Percentiles rank a stretch among this genome's conserved stretches.
Conservation (phyloP, 176 grass and related monocot species). For the Raddia guianensis region DNA sequence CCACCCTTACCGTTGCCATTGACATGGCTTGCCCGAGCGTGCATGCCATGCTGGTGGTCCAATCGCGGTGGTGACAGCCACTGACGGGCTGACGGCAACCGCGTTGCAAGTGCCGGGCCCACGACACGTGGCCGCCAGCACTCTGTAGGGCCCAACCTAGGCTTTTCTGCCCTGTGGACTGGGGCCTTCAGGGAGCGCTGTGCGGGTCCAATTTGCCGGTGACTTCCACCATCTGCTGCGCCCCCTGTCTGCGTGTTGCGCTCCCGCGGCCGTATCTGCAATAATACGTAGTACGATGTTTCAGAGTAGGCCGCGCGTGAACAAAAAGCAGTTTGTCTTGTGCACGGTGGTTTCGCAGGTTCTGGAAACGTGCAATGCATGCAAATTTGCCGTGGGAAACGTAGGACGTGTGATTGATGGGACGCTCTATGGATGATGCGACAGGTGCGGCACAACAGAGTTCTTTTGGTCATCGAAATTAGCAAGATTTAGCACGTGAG, state of each 20-base stretch:
- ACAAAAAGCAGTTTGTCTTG: background rate
- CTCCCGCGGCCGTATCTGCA: conserved; percentile 12
- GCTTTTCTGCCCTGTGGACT: conserved; percentile 49
- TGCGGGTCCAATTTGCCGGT: conserved; percentile 39
- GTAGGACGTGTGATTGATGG: too few relatives aligned
- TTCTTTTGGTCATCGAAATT: too few relatives aligned
- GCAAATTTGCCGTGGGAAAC: background rate
- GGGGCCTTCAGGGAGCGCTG: conserved; percentile 40
- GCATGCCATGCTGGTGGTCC: conserved; percentile 42
- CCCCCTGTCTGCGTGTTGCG: conserved; percentile 49
- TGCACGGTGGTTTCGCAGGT: background rate
- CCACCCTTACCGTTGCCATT: too few relatives aligned
- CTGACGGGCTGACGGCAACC: background rate
- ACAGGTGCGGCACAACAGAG: too few relatives aligned
- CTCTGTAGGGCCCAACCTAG: conserved; percentile 42
- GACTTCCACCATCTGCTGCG: conserved; percentile 45
- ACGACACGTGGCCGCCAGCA: conserved; percentile 40
- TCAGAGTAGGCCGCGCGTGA: background rate
- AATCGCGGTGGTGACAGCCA: background rate
- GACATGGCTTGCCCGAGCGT: conserved; percentile 13
- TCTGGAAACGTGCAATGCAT: background rate
- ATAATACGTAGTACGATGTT: too few relatives aligned
- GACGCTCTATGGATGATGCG: too few relatives aligned
- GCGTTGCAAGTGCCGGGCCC: conserved; percentile 33
- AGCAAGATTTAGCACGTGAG: too few relatives aligned